phyloP scores from a whole-genome alignment of 176 grass and related monocot species.

The Triticum dicoccoides region DNA sequence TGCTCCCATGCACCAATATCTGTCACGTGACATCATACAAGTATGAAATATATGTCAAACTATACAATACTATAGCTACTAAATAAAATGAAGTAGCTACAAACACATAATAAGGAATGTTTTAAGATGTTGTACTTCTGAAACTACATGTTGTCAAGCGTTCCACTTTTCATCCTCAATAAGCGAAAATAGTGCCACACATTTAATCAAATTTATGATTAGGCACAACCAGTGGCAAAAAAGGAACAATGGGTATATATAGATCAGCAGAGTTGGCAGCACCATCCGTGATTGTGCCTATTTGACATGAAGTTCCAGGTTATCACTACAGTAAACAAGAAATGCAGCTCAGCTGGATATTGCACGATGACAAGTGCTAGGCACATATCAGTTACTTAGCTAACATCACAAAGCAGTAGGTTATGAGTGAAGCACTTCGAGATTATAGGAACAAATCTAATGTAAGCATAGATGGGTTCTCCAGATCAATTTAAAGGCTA shows the following conservation, averaged over 20 bases:
- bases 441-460: not conserved
- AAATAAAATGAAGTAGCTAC: not conserved
- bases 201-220: not conserved
- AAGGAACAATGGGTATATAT: not conserved
- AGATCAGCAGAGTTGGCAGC: not conserved
- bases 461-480: not conserved
- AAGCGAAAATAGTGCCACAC: not conserved
- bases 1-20: conserved; percentile 93
- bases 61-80: not conserved
- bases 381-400: not conserved
- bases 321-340: not conserved
- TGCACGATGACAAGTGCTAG: not conserved
- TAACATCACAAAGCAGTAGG: not conserved
- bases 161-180: not conserved
- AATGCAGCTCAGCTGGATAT: not conserved
- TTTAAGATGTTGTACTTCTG: not conserved
- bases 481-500: not conserved
- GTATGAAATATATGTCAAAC: not conserved
- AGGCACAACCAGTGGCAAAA: not conserved
- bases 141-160: not conserved
- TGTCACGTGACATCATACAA: conserved; percentile 24
- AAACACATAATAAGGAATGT: not conserved
- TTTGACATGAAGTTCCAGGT: not conserved
- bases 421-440: not conserved
- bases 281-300: no score